A percentile compares a stretch with the other conserved stretches of the same genome.
Conservation (phyloP, 768 basidiomycete genomes). For the Mycena epipterygia region DNA sequence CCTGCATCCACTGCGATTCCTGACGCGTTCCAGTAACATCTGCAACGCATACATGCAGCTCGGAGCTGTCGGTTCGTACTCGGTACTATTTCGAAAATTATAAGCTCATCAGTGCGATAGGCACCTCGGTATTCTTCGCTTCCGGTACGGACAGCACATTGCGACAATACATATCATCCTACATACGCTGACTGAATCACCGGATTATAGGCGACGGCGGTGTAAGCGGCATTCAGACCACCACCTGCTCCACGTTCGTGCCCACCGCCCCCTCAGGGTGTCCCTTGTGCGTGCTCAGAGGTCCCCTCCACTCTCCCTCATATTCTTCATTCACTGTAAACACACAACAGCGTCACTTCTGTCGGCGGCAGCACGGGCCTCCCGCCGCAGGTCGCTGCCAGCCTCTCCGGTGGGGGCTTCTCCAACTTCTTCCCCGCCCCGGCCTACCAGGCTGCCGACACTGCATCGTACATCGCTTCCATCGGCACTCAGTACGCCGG, state of each 20-base stretch:
- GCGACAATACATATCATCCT: too few relatives aligned
- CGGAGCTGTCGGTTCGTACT: conserved; percentile 35
- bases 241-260: not conserved
- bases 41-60: conserved; percentile 33
- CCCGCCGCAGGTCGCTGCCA: conserved; percentile 1
- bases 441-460: conserved; percentile 46
- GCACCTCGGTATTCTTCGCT: not conserved
- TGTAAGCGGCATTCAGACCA: not conserved
- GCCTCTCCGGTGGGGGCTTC: conserved; percentile 22
- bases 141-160: not conserved
- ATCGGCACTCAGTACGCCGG: conserved; percentile 49
- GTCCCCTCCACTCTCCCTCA: not conserved
- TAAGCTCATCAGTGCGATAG: not conserved
- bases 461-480: conserved; percentile 42
- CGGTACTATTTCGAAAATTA: not conserved
- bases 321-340: not conserved
- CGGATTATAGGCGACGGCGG: too few relatives aligned
- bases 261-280: conserved; percentile 1
- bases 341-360: not conserved
- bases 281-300: not conserved
- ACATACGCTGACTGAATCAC: too few relatives aligned
- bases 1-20: not conserved
- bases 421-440: conserved; percentile 19
- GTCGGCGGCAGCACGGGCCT: not conserved
- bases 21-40: conserved; percentile 36